These are phyloP conservation scores for Dujonia santamariae DNA, from an alignment of 1,139 yeast genomes.

Conservation along the genomic window DNA sequence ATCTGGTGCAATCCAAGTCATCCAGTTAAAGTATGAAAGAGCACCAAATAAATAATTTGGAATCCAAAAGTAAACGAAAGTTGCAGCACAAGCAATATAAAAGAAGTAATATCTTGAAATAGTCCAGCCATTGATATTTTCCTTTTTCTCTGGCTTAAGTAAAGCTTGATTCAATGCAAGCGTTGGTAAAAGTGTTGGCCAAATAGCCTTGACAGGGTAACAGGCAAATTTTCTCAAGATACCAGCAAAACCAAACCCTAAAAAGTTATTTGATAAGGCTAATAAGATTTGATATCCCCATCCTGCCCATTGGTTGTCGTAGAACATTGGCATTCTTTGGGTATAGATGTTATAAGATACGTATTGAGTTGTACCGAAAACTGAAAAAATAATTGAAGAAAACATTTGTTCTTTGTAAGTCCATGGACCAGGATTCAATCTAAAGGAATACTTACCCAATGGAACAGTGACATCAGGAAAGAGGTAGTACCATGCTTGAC, in stretches of 20 bases:
- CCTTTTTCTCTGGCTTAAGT: conserved; percentile 32
- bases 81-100: conserved; percentile 25
- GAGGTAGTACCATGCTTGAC: conserved; percentile 27
- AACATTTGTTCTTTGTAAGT: conserved; percentile 60
- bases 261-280: conserved; percentile 45
- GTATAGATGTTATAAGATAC: conserved; percentile 37
- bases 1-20: conserved; percentile 55
- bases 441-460: conserved; percentile 7
- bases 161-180: conserved; percentile 50
- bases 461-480: conserved; percentile 16
- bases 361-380: conserved; percentile 34
- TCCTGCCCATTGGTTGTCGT: conserved; percentile 32
- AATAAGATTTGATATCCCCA: conserved; percentile 43
- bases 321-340: conserved; percentile 33
- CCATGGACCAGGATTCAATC: conserved; percentile 57
- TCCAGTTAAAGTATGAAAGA: conserved; percentile 52
- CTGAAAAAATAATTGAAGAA: conserved; percentile 43
- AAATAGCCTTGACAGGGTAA: conserved; percentile 52
- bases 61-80: conserved; percentile 53
- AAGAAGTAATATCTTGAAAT: conserved; percentile 44
- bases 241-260: conserved; percentile 59
- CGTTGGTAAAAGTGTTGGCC: conserved; percentile 50
- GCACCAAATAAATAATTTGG: conserved; percentile 49
- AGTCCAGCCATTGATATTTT: conserved; percentile 45
- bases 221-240: conserved; percentile 47